Conservation (phyloP, 2,329 filamentous ascomycete species). For the Mollisia scopiformis region DNA sequence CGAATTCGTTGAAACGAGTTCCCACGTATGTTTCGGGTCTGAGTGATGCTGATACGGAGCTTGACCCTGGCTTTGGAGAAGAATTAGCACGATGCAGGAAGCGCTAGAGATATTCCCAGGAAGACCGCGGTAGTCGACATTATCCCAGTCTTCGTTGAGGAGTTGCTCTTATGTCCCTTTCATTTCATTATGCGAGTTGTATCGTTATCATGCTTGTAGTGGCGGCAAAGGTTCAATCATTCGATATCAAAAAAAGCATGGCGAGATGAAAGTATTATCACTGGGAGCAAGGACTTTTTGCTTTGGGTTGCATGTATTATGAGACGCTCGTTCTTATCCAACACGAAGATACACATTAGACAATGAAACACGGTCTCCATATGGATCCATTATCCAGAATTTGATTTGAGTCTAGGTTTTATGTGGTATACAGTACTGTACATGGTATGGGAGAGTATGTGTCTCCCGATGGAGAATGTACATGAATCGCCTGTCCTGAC, state of each 20-base stretch:
- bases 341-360: background rate
- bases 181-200: background rate
- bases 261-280: background rate
- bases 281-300: background rate
- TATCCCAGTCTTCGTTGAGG: too few species aligned
- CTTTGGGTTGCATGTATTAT: background rate
- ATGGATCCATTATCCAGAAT: background rate
- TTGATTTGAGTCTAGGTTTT: too few species aligned
- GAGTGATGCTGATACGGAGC: slow-evolving; percentile 9
- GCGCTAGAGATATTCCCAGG: background rate
- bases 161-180: background rate
- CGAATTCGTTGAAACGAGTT: background rate
- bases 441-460: background rate
- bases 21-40: background rate
- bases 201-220: background rate
- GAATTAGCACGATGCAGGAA: background rate
- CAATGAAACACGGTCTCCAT: background rate
- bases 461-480: background rate
- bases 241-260: background rate
- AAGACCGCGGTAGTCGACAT: too few species aligned
- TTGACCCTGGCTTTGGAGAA: slow-evolving; percentile 4
- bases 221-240: background rate
- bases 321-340: background rate
- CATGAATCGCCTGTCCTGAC: too few species aligned
- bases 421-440: too few species aligned